These are phyloP conservation scores for Quercus tomentella DNA, from an alignment of 331 rosid genomes.

Conservation along the genomic window DNA sequence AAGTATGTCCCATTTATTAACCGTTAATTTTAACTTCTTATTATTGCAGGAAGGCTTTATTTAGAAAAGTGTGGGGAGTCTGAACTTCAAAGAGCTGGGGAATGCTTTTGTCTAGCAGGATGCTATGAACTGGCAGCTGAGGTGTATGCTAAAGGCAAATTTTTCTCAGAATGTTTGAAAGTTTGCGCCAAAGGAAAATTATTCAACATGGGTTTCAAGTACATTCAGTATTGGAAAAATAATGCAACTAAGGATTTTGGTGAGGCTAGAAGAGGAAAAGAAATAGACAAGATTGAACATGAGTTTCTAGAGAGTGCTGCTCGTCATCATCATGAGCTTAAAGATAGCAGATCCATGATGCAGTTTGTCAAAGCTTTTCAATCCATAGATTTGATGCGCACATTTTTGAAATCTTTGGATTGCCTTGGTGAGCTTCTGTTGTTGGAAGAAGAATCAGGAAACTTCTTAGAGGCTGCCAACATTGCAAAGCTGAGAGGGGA, in stretches of 20 bases:
- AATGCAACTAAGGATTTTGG: slow-evolving; percentile 14
- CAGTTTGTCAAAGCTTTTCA: slow-evolving; percentile 55
- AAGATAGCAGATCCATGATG: slow-evolving; percentile 51
- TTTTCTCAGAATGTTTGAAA: slow-evolving; percentile 44
- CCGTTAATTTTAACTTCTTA: not conserved
- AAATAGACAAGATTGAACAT: slow-evolving; percentile 34
- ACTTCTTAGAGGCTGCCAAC: slow-evolving; percentile 47
- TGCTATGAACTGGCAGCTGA: slow-evolving; percentile 35
- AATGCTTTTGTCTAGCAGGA: slow-evolving; percentile 35
- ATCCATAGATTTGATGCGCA: slow-evolving; percentile 39
- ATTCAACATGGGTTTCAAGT: slow-evolving; percentile 49
- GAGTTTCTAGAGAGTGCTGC: slow-evolving; percentile 56
- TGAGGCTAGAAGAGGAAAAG: slow-evolving; percentile 8
- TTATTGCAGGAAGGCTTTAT: slow-evolving; percentile 47
- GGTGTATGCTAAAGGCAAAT: slow-evolving; percentile 31
- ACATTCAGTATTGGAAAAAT: slow-evolving; percentile 50
- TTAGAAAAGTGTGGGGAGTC: slow-evolving; percentile 48
- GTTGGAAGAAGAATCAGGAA: slow-evolving; percentile 42
- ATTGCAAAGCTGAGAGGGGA: slow-evolving; percentile 54
- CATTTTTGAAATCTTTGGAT: slow-evolving; percentile 37
- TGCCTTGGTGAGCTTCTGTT: slow-evolving; percentile 45
- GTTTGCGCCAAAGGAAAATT: slow-evolving; percentile 46
- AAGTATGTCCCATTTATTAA: too few species aligned
- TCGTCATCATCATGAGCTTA: slow-evolving; percentile 26
- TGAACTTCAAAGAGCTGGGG: slow-evolving; percentile 36